Base-by-base conservation (phyloP, 2,329 filamentous ascomycete species). In the Diaporthe vexans region DNA sequence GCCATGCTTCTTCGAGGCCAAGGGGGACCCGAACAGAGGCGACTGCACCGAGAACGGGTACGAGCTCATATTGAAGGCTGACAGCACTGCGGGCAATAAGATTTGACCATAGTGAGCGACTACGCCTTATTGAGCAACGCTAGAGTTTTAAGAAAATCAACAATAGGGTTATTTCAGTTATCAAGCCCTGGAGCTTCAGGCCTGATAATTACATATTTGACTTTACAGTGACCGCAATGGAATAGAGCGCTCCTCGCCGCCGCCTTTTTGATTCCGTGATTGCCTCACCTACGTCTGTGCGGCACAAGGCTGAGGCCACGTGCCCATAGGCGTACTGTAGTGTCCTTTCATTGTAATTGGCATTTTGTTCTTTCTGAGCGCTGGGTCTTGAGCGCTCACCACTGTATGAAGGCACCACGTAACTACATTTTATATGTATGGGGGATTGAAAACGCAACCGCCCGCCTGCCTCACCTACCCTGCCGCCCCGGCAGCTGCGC, bases 211-310 rank as follows among this genome's bases (percentile, higher is more conserved):
- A 37, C 35, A 3, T 11, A 11, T 37, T 37, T 37, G 35, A 37
- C 7, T 37, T 37, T 1, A 11, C 1, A 11, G n/a, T n/a, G 35
- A 37, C 35, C 35, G 1, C 10, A 11, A 37, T 11, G 35, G 3
- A 11, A 37, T 37, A n/a, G n/a, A n/a, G n/a, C n/a, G n/a, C n/a
- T 37, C 35, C 35, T 10, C 7, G 9, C 35, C 35, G 35, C 9
- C 10, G 35, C 37, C 15, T 40, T 15, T 13, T 11, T 40, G 37
- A 40, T 13, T 13, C 5, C 43, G 19, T 37, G 33, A 37, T 11
- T 58, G 54, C 54, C 33, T 37, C 56, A n/a, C 24, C 58, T 63
- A 63, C 37, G n/a, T n/a, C n/a, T n/a, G n/a, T n/a, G n/a, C n/a
- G n/a, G n/a, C n/a, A n/a, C n/a, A n/a, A n/a, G n/a, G n/a, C n/a